These are phyloP conservation scores for Penicillium subrubescens DNA, from an alignment of 495 filamentous ascomycete species.

Conservation along the genomic window DNA sequence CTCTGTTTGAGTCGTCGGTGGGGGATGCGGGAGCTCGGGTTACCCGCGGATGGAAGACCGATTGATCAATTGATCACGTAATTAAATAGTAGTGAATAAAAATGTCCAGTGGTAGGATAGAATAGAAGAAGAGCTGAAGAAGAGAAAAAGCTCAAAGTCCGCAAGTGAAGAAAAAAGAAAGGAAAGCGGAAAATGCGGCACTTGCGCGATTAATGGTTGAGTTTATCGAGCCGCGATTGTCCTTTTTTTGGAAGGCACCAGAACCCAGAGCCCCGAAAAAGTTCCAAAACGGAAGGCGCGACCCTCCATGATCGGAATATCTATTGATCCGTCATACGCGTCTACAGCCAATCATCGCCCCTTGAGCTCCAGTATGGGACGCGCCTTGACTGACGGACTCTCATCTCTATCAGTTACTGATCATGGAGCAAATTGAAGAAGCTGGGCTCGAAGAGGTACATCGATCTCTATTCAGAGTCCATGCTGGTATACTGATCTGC, in stretches of 20 bases:
- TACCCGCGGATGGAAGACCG: not conserved
- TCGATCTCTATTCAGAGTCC: not conserved
- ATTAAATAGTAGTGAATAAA: not conserved
- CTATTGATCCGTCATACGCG: constrained; percentile 23
- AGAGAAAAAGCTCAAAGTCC: not conserved
- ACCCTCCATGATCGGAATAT: constrained; percentile 8
- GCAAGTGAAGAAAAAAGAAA: not conserved
- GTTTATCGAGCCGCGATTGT: not conserved
- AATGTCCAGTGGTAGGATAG: not conserved
- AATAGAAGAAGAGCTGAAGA: not conserved
- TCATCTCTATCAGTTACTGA: not conserved
- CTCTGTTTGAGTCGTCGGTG: constrained; percentile 1
- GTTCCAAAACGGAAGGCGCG: constrained; percentile 15
- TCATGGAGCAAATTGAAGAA: constrained; percentile 44
- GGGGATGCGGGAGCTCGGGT: constrained; percentile 5
- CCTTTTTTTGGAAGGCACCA: constrained; percentile 10
- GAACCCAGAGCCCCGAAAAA: not conserved
- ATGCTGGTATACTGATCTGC: not conserved
- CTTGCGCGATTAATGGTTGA: constrained; percentile 1
- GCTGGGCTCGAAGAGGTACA: constrained; percentile 44
- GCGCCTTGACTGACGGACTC: constrained; percentile 17
- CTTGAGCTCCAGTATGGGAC: constrained; percentile 13
- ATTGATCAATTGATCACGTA: not conserved
- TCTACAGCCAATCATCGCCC: constrained; percentile 25
- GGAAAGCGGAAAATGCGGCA: not conserved